Evolutionary conservation across 2,329 filamentous ascomycete species (phyloP).

Genomic region (Rhynchosporium graminicola): DNA sequence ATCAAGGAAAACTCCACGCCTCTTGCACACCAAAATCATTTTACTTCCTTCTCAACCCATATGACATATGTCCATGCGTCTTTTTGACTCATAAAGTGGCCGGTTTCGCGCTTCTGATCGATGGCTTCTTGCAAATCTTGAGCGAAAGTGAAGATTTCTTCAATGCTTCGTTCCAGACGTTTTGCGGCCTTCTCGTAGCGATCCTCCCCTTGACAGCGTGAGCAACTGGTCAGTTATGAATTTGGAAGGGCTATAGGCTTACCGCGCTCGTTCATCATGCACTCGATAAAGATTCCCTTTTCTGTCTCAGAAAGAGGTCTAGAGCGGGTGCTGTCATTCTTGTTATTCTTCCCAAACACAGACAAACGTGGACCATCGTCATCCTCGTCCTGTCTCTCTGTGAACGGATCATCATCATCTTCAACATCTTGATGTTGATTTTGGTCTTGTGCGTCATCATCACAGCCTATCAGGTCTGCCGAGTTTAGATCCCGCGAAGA

Average conservation of each 20-base stretch:
- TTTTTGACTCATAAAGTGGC: conserved; percentile 14
- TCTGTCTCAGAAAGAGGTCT: conserved; percentile 18
- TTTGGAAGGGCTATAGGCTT: neutral
- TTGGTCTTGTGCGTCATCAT: neutral
- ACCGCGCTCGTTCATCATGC: conserved; percentile 23
- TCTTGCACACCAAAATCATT: neutral
- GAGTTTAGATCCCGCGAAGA: neutral
- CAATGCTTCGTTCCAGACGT: conserved; percentile 30
- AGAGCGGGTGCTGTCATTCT: conserved; percentile 8
- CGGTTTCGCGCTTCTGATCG: conserved; percentile 27
- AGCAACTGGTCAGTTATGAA: neutral
- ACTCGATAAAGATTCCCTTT: conserved; percentile 26
- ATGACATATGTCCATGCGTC: conserved; percentile 33
- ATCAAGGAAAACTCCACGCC: neutral
- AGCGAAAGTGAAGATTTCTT: conserved; percentile 36
- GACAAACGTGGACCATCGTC: conserved; percentile 16
- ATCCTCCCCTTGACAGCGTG: conserved; percentile 23
- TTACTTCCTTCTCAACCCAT: conserved; percentile 15
- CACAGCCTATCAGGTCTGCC: neutral
- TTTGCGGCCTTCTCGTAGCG: conserved; percentile 29
- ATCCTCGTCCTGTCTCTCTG: conserved; percentile 15
- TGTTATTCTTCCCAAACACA: conserved; percentile 28
- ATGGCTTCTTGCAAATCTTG: conserved; percentile 34
- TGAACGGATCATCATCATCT: conserved; percentile 21
- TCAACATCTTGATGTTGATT: neutral